Base-by-base conservation (phyloP, 176 grass and related monocot genomes). In the Phyllostachys edulis region DNA sequence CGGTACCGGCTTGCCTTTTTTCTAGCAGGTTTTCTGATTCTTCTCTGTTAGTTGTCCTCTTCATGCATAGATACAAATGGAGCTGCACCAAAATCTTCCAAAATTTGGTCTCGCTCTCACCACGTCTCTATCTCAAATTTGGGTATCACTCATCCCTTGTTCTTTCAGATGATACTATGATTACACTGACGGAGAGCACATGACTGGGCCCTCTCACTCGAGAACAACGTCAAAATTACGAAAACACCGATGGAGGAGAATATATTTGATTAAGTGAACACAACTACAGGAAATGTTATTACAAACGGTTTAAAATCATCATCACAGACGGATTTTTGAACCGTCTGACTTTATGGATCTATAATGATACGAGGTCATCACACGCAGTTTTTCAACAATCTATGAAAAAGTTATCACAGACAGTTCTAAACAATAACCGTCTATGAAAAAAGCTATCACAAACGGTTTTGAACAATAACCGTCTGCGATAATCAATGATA, bases 151-250 rank as follows among this genome's bases (percentile, higher is more conserved):
- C 50, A 15, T 14, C 11, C 5, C 29, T 39, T n/a, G 34, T 21
- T 68, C 32, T 75, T 3, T 38, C 34, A 39, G 29, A 38, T 26
- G 74, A 60, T 16, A 13, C 16, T 3, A 11, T 2, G 18, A 23
- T 57, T 41, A 40, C 51, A 57, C 32, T 57, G 55, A 23, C 52
- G 34, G 42, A 65, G 60, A 23, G 77, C 77, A 37, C 63, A 80
- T 80, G 77, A 23, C 71, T 21, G 64, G 40, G 80, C 0, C 49
- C 63, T 54, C 46, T 68, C 60, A 42, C 59, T 65, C 32, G 21
- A 42, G 34, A 56, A 32, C 37, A 36, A 36, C 18, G 45, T 84
- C 71, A 29, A 13, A 26, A 47, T 47, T 44, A 87, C 69, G 85
- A 38, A 38, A 68, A 6, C 85, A 21, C 20, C 5, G 9, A 16